Evolutionary conservation across 2,329 filamentous ascomycete genomes (phyloP).

Genomic region (Xylogone sp.): DNA sequence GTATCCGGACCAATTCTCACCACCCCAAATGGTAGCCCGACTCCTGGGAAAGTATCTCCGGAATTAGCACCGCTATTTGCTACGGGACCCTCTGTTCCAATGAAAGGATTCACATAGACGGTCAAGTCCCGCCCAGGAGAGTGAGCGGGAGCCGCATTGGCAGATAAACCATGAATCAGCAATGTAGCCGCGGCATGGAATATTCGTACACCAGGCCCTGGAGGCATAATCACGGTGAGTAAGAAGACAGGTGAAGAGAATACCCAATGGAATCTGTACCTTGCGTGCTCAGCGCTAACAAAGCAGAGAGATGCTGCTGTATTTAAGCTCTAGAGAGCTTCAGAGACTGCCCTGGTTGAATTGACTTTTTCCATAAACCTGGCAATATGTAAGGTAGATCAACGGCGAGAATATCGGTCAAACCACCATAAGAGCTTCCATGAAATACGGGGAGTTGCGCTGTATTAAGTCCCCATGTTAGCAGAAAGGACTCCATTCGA

Average conservation of each 20-base stretch:
- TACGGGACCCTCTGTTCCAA: conserved; percentile 42
- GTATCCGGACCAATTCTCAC: conserved; percentile 16
- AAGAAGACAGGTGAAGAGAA: too few species aligned
- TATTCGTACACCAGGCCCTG: too few species aligned
- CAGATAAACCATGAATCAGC: not conserved
- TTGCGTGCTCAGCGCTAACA: too few species aligned
- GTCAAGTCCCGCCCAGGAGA: not conserved
- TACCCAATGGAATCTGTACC: too few species aligned
- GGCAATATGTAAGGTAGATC: not conserved
- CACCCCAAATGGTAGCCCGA: conserved; percentile 15
- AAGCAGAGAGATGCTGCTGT: too few species aligned
- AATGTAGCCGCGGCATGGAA: not conserved
- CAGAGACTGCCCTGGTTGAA: too few species aligned
- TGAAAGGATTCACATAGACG: conserved; percentile 44
- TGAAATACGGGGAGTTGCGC: too few species aligned
- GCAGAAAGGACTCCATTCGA: too few species aligned
- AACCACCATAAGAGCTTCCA: not conserved
- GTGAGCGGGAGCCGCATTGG: not conserved
- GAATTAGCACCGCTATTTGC: conserved; percentile 9
- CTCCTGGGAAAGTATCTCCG: conserved; percentile 16
- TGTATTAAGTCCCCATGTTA: too few species aligned
- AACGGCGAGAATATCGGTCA: not conserved
- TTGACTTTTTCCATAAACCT: too few species aligned
- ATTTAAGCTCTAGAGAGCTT: too few species aligned
- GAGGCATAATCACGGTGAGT: too few species aligned